Conservation (phyloP, 352 stramenopile species). For the Halophytophthora batemanensis region DNA sequence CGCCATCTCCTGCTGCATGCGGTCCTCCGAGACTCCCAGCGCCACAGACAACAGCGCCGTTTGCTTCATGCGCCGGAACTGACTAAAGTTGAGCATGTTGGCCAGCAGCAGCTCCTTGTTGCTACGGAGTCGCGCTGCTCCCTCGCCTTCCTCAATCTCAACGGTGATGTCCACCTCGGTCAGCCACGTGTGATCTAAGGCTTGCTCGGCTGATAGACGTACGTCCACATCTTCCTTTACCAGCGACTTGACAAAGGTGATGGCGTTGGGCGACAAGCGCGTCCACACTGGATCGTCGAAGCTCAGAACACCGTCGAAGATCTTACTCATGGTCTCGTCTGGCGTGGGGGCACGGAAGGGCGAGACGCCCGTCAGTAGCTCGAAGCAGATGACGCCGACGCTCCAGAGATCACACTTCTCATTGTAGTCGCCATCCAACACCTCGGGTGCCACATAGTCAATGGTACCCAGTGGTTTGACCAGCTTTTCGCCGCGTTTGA, state of each 20-base stretch:
- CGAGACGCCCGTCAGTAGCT: constrained; percentile 62
- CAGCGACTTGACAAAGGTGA: constrained; percentile 79
- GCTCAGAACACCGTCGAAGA: constrained; percentile 70
- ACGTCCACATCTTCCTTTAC: constrained; percentile 71
- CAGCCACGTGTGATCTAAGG: constrained; percentile 70
- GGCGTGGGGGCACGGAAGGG: constrained; percentile 68
- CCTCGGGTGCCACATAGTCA: constrained; percentile 79
- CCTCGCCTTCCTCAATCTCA: constrained; percentile 9
- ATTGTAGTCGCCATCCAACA: constrained; percentile 80
- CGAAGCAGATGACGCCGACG: constrained; percentile 76
- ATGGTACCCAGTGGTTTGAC: constrained; percentile 76
- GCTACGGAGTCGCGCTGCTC: constrained; percentile 33
- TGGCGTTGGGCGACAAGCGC: constrained; percentile 52
- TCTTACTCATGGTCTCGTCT: constrained; percentile 82
- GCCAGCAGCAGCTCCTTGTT: constrained; percentile 68
- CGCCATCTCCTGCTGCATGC: constrained; percentile 73
- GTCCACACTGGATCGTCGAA: constrained; percentile 73
- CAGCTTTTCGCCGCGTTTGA: constrained; percentile 69
- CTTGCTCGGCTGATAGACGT: constrained; percentile 60
- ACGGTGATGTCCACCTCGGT: constrained; percentile 22
- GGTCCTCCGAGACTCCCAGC: constrained; percentile 67
- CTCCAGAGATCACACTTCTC: constrained; percentile 83
- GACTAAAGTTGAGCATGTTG: constrained; percentile 79
- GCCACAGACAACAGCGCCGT: constrained; percentile 69
- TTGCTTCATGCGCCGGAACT: constrained; percentile 74